phyloP scores from a whole-genome alignment of 768 basidiomycete species.

The Lepiota subincarnata region DNA sequence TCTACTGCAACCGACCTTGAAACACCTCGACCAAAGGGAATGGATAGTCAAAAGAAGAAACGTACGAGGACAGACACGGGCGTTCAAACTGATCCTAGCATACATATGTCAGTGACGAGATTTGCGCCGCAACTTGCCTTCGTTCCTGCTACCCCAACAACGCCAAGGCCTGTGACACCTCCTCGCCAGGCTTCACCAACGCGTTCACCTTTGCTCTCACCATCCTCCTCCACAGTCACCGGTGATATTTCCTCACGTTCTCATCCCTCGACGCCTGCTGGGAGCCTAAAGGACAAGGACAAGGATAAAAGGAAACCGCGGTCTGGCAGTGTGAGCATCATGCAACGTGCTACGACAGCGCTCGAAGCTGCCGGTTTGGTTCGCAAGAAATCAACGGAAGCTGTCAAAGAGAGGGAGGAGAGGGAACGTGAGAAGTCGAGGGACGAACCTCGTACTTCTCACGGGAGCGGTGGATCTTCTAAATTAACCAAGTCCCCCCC shows the following conservation, averaged over 20 bases:
- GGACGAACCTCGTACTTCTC: conserved; percentile 60
- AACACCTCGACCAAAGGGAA: conserved; percentile 12
- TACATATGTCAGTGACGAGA: conserved; percentile 12
- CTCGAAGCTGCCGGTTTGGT: conserved; percentile 83
- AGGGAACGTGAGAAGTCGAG: conserved; percentile 34
- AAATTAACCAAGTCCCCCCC: conserved; percentile 73
- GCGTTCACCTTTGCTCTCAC: conserved; percentile 52
- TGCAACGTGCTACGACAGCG: conserved; percentile 92
- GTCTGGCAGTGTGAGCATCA: conserved; percentile 90
- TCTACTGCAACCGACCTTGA: conserved; percentile 16
- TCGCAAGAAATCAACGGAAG: conserved; percentile 77
- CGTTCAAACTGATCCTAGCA: conserved; percentile 43
- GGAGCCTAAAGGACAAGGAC: conserved; percentile 56
- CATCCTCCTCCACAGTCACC: conserved; percentile 45
- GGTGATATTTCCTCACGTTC: conserved; percentile 53
- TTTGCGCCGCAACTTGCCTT: conserved; percentile 61
- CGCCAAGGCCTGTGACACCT: conserved; percentile 45
- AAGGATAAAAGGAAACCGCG: conserved; percentile 59
- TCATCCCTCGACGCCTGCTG: conserved; percentile 66
- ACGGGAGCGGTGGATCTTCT: conserved; percentile 54
- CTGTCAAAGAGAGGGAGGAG: conserved; percentile 52
- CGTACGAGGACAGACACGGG: conserved; percentile 28
- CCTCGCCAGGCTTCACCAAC: conserved; percentile 45
- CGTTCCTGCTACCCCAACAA: conserved; percentile 75
- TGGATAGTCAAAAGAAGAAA: conserved; percentile 29